Conservation (phyloP, 345 rosid genomes). For the Draba incana region DNA sequence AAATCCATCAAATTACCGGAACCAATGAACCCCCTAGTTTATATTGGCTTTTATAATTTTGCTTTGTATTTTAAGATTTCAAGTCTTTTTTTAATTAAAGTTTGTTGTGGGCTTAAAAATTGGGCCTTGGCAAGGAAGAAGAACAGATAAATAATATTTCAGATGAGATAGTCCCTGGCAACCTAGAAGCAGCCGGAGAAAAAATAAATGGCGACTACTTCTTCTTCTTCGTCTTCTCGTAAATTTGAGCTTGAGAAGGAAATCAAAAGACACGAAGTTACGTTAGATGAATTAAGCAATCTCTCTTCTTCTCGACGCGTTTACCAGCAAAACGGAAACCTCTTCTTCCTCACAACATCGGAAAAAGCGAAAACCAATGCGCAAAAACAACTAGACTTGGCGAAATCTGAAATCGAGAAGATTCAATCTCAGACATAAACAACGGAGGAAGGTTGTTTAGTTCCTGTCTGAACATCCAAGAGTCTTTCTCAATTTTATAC, state of each 20-base stretch:
- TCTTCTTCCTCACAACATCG: constrained; percentile 35
- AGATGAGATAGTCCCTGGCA: background rate
- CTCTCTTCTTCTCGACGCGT: constrained; percentile 40
- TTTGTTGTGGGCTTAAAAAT: too few species aligned
- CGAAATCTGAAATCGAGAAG: constrained; percentile 36
- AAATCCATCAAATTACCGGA: too few species aligned
- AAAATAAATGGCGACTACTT: constrained; percentile 27
- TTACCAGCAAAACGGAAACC: constrained; percentile 34
- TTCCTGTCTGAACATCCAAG: background rate
- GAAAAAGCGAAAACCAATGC: constrained; percentile 33
- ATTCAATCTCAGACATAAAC: constrained; percentile 13
- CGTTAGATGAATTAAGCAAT: constrained; percentile 34
- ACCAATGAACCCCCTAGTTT: too few species aligned
- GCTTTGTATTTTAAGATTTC: too few species aligned
- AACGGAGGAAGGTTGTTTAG: constrained; percentile 5
- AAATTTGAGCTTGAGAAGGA: constrained; percentile 36
- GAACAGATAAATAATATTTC: background rate
- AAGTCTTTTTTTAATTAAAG: too few species aligned
- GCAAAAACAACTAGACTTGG: constrained; percentile 19
- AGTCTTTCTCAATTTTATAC: background rate
- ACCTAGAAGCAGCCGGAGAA: constrained; percentile 25
- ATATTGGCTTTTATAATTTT: too few species aligned
- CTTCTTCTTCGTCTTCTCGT: constrained; percentile 2
- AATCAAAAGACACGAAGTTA: constrained; percentile 35
- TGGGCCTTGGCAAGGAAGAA: too few species aligned